Evolutionary conservation across 1,139 yeast species (phyloP), one percentile per base, ranked within the genome.

Genomic region (Yamadazyma conglobata): DNA sequence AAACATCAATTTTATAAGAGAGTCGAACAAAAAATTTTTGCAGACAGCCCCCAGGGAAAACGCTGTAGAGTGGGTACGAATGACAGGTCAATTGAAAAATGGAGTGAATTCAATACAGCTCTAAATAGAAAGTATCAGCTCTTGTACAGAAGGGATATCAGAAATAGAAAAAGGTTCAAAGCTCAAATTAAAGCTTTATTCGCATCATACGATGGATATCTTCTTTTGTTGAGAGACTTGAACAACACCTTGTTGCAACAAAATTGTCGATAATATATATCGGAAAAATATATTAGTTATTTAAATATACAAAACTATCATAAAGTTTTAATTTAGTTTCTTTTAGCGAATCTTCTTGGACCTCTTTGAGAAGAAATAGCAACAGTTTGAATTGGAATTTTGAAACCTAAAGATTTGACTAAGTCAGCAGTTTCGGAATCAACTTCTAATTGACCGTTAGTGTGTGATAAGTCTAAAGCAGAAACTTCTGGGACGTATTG

Each of bases 401-500:
- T 82, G 83, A 91, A 88, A 65, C 98, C 98, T 64, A 93, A 81
- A 56, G 89, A 64, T 77, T 88, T 87, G 64, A 93, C 91, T 73
- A 93, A 82, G 64, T 85, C 95, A 66, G 93, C 89, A 62, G 98
- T 91, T 76, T 89, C 96, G 66, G 86, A 78, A 73, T 93, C 99
- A 67, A 93, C 95, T 74, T 87, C 93, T 70, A 93, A 86, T 66
- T 85, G 93, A 69, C 89, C 89, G 74, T 87, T 87, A 70, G 88
- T 79, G 85, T 87, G 89, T 56, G 95, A 81, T 68, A 89, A 84
- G 78, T 89, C 97, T 71, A 93, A 86, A 70, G 98, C 99, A 68
- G 98, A 93, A 64, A 89, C 95, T 71, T 89, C 97, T 75, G 99
- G 99, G 63, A 93, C 98, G 76, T 89, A 93, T 79, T 93, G 98